These are phyloP conservation scores for Gomphus sp. DNA, from an alignment of 1,284 basidiomycete genomes.

Conservation along the genomic window DNA sequence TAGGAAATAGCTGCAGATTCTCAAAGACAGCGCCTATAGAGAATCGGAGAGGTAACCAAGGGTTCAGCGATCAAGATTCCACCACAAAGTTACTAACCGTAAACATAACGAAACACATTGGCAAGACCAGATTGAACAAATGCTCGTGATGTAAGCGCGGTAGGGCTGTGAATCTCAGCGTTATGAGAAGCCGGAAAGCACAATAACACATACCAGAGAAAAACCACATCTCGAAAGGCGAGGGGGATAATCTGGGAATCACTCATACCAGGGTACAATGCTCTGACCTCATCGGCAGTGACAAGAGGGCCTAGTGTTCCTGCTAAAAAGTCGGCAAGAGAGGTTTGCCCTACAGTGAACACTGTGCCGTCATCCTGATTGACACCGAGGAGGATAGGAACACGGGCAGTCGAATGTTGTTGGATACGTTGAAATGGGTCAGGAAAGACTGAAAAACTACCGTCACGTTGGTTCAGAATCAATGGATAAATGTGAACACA, in stretches of 20 bases:
- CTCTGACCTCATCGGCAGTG: conserved; percentile 3
- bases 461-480: neutral
- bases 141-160: too few species aligned
- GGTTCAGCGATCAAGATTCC: neutral
- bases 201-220: conserved; percentile 7
- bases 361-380: conserved; percentile 13
- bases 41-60: neutral
- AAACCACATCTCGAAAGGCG: conserved; percentile 3
- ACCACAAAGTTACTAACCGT: conserved; percentile 7
- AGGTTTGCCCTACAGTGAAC: conserved; percentile 2
- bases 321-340: neutral
- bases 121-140: conserved; percentile 9
- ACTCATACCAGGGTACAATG: conserved; percentile 1
- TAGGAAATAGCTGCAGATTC: conserved; percentile 6
- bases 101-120: conserved; percentile 14
- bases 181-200: too few species aligned
- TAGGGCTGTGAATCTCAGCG: too few species aligned
- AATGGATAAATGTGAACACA: neutral
- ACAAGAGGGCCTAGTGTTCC: neutral
- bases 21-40: conserved; percentile 9
- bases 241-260: conserved; percentile 2
- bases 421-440: conserved; percentile 14
- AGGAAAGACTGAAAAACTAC: conserved; percentile 11
- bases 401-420: conserved; percentile 5
- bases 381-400: conserved; percentile 14